A percentile compares a stretch with the other conserved stretches of the same genome.
phyloP scores from a whole-genome alignment of 441 rosid genomes.

The Gossypium trilobum region DNA sequence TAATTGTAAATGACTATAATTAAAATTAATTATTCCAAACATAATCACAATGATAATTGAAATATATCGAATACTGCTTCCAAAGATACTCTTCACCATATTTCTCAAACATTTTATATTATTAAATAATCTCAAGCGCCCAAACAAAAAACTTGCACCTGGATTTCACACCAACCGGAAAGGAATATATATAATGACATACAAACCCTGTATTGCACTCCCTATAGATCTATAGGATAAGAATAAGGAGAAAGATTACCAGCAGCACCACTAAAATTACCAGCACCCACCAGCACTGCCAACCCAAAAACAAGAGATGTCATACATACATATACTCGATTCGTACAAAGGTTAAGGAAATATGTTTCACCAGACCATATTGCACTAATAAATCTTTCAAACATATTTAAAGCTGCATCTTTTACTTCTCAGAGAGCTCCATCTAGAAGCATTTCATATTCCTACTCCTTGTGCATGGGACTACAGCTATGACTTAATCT shows the following conservation, averaged over 20 bases:
- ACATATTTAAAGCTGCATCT: not conserved
- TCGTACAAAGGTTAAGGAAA: not conserved
- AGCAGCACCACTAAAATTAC: slow-evolving; percentile 39
- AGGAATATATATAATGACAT: not conserved
- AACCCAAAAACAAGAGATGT: slow-evolving; percentile 10
- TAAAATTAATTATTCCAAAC: not conserved
- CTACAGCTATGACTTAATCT: not conserved
- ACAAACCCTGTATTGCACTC: not conserved
- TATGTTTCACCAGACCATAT: not conserved
- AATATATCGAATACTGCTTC: too few species aligned
- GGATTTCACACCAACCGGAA: not conserved
- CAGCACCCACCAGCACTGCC: slow-evolving; percentile 73
- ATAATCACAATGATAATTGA: too few species aligned
- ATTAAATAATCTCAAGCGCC: not conserved
- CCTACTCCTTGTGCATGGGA: not conserved
- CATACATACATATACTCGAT: not conserved
- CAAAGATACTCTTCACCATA: too few species aligned
- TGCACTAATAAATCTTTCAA: not conserved
- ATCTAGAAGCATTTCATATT: not conserved
- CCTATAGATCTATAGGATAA: slow-evolving; percentile 28
- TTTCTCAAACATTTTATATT: too few species aligned
- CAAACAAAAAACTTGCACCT: not conserved
- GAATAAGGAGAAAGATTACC: slow-evolving; percentile 36
- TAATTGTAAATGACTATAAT: not conserved
- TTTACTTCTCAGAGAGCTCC: not conserved